phyloP scores from a whole-genome alignment of 169 alveolate species.

The Plasmodium inui region DNA sequence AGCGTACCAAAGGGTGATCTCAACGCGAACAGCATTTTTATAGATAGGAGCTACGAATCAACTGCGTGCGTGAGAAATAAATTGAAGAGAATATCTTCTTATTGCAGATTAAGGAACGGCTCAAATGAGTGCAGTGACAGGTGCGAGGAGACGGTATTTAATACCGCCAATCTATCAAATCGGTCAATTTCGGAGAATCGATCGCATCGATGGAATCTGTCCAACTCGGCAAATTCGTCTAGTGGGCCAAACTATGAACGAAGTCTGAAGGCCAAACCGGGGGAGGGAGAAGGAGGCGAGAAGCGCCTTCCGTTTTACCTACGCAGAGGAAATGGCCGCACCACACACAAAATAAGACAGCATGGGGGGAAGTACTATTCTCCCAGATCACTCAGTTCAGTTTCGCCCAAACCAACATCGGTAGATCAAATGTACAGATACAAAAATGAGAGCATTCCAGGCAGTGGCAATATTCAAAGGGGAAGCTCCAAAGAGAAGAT shows the following conservation, averaged over 20 bases:
- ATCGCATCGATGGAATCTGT: not conserved
- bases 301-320: not conserved
- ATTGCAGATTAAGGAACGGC: constrained; percentile 3
- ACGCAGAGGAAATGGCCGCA: not conserved
- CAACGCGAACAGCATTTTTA: not conserved
- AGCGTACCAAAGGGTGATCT: not conserved
- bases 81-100: not conserved
- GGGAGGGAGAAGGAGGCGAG: not conserved
- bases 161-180: not conserved
- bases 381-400: not conserved
- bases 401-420: constrained; percentile 9
- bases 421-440: not conserved
- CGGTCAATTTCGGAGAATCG: not conserved
- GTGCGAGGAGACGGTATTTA: not conserved
- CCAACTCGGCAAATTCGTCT: not conserved
- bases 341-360: constrained; percentile 12
- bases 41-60: not conserved
- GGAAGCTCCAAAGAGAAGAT: not conserved
- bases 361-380: not conserved
- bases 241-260: not conserved
- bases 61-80: constrained; percentile 3
- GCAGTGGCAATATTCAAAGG: not conserved
- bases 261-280: not conserved
- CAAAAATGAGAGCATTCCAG: constrained; percentile 7
- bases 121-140: constrained; percentile 4